Conservation (phyloP, 441 rosid genomes). For the Adansonia rubrostipa region DNA sequence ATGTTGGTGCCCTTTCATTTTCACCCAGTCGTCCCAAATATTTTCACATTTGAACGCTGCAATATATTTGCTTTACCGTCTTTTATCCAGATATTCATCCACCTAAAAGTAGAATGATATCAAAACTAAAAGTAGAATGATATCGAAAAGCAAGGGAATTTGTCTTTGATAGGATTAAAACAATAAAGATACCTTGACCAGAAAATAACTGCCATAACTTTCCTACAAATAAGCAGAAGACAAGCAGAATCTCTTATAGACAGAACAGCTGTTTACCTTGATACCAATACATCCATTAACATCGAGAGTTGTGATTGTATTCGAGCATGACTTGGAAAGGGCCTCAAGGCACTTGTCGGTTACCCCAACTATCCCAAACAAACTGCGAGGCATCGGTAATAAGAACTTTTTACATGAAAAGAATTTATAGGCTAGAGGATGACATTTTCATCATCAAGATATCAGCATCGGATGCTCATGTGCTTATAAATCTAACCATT, state of each 20-base stretch:
- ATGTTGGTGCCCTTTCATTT: background rate
- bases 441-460: background rate
- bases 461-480: constrained; percentile 5
- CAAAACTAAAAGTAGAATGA: background rate
- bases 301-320: constrained; percentile 76
- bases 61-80: background rate
- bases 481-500: constrained; percentile 20
- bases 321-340: constrained; percentile 71
- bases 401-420: constrained; percentile 8
- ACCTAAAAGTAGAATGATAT: background rate
- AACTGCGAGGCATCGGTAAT: constrained; percentile 50
- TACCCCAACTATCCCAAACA: constrained; percentile 94
- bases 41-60: background rate
- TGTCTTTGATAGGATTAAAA: background rate
- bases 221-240: constrained; percentile 3
- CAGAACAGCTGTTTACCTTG: constrained; percentile 53
- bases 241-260: constrained; percentile 11
- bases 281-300: constrained; percentile 91
- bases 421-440: background rate
- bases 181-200: background rate
- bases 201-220: background rate
- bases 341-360: constrained; percentile 65
- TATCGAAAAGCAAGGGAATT: background rate
- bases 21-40: no score
- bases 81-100: no score